Evolutionary conservation across 2,329 filamentous ascomycete genomes (phyloP).

Genomic region (Aspergillus japonicus): DNA sequence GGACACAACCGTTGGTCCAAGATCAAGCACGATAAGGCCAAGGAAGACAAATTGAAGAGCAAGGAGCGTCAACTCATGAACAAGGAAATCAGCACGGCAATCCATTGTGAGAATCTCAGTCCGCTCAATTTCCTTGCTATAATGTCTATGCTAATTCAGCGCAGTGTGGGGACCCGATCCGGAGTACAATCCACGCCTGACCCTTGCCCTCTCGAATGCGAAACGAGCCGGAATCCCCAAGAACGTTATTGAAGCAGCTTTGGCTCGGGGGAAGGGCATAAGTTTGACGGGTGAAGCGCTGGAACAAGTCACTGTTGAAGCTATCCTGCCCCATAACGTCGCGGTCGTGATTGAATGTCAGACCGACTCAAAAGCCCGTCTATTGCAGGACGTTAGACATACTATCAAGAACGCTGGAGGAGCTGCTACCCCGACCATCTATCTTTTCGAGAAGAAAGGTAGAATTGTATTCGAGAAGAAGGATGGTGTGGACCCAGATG

Average conservation of each 20-base stretch:
- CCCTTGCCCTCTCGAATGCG: slow-evolving; percentile 68
- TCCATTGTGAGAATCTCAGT: slow-evolving; percentile 59
- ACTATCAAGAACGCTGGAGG: slow-evolving; percentile 72
- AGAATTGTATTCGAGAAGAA: slow-evolving; percentile 67
- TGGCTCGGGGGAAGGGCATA: slow-evolving; percentile 83
- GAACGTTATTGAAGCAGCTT: slow-evolving; percentile 75
- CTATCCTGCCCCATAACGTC: slow-evolving; percentile 69
- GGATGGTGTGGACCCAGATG: slow-evolving; percentile 59
- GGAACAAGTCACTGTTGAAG: slow-evolving; percentile 76
- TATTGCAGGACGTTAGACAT: slow-evolving; percentile 69
- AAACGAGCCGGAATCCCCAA: slow-evolving; percentile 88
- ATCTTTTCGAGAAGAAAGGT: slow-evolving; percentile 81
- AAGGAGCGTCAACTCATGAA: slow-evolving; percentile 66
- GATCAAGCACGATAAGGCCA: slow-evolving; percentile 92
- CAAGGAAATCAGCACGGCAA: slow-evolving; percentile 71
- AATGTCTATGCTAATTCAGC: slow-evolving; percentile 12
- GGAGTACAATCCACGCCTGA: slow-evolving; percentile 72
- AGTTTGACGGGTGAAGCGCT: slow-evolving; percentile 71
- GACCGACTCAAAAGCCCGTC: slow-evolving; percentile 75
- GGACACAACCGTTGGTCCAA: slow-evolving; percentile 95
- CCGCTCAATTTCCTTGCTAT: background rate
- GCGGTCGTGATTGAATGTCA: slow-evolving; percentile 82
- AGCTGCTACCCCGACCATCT: slow-evolving; percentile 69
- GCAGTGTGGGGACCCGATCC: slow-evolving; percentile 73
- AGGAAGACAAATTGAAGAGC: slow-evolving; percentile 73